Conservation (phyloP, 2,329 filamentous ascomycete species). For the Juglanconis oblonga region DNA sequence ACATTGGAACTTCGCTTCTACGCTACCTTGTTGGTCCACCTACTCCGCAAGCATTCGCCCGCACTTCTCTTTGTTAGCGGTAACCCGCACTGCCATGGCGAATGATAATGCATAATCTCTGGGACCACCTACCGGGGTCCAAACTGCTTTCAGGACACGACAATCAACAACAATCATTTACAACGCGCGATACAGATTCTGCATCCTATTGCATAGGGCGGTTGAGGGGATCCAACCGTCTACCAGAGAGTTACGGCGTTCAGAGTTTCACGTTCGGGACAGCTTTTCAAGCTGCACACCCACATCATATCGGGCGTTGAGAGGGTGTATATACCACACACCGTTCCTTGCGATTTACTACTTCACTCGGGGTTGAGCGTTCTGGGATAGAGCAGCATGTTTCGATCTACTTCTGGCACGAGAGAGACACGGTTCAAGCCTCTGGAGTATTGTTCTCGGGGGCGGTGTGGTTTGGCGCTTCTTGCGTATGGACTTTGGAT, state of each 20-base stretch:
- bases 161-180: constrained; percentile 13
- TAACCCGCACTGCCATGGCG: constrained; percentile 1
- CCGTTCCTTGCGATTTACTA: constrained; percentile 7
- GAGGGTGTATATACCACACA: constrained; percentile 11
- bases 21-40: neutral
- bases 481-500: constrained; percentile 7
- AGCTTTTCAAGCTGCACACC: constrained; percentile 4
- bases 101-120: constrained; percentile 19
- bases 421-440: neutral
- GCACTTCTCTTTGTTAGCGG: neutral
- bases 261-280: constrained; percentile 4
- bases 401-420: neutral
- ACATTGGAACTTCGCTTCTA: neutral
- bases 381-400: constrained; percentile 14
- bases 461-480: neutral
- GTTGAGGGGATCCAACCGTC: constrained; percentile 9
- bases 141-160: constrained; percentile 1
- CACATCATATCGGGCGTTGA: constrained; percentile 3
- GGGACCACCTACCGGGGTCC: neutral
- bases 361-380: neutral
- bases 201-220: constrained; percentile 15
- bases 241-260: constrained; percentile 8
- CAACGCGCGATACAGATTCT: constrained; percentile 8
- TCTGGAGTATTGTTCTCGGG: neutral
- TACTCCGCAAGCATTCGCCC: neutral